These are phyloP conservation scores for Cytospora leucostoma DNA, from an alignment of 2,329 filamentous ascomycete species.

Conservation along the genomic window DNA sequence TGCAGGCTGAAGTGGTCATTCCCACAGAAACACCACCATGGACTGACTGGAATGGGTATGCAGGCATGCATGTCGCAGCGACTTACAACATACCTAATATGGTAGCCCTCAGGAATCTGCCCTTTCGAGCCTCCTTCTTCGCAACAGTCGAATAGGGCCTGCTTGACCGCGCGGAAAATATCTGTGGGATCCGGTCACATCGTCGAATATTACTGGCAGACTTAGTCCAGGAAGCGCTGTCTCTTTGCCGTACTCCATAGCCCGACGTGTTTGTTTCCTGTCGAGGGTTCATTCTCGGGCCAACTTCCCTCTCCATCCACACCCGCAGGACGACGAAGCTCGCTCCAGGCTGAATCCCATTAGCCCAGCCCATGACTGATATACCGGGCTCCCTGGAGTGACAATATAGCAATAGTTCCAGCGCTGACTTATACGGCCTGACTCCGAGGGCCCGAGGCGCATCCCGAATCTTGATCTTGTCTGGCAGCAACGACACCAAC, in stretches of 20 bases:
- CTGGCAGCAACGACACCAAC: constrained; percentile 9
- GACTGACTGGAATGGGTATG: not conserved
- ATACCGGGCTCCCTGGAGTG: constrained; percentile 3
- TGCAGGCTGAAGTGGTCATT: constrained; percentile 37
- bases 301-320: constrained; percentile 7
- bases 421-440: constrained; percentile 11
- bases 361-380: constrained; percentile 3
- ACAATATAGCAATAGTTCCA: constrained; percentile 11
- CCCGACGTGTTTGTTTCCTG: not conserved
- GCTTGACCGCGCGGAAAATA: constrained; percentile 2
- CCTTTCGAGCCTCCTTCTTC: constrained; percentile 2
- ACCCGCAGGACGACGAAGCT: constrained; percentile 14
- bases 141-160: constrained; percentile 4
- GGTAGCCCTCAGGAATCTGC: not conserved
- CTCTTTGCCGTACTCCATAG: not conserved
- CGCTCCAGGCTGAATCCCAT: constrained; percentile 3
- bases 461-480: constrained; percentile 6
- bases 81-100: not conserved
- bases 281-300: not conserved
- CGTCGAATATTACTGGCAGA: constrained; percentile 6
- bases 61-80: not conserved
- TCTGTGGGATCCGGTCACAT: constrained; percentile 11
- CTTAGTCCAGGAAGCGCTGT: not conserved
- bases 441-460: constrained; percentile 12
- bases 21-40: constrained; percentile 19